phyloP scores from a whole-genome alignment of 352 stramenopile genomes.

The Phytophthora hybrid region DNA sequence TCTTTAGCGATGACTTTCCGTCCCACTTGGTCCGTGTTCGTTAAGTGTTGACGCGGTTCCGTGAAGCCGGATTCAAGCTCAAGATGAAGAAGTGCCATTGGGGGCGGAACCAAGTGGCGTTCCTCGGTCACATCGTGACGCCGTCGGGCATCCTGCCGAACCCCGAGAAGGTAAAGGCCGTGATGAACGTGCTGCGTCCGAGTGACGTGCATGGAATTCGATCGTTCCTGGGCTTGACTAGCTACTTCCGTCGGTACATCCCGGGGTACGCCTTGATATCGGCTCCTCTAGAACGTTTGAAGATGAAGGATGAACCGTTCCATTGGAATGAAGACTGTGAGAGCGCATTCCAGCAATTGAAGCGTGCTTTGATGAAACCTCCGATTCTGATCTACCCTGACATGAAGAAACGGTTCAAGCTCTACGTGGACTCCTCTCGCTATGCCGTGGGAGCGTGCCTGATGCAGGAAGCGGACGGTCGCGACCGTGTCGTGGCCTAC shows the following conservation, averaged over 20 bases:
- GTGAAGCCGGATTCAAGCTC: no score
- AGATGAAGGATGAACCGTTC: not conserved
- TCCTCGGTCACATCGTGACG: no score
- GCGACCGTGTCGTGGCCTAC: not conserved
- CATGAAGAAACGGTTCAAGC: not conserved
- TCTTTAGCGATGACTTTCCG: no score
- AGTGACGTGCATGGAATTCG: no score
- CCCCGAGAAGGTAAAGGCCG: no score
- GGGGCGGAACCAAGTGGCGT: no score
- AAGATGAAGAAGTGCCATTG: no score
- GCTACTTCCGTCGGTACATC: slow-evolving; percentile 7
- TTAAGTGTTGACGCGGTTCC: no score
- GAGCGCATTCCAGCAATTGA: not conserved
- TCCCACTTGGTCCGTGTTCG: no score
- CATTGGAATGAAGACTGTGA: slow-evolving; percentile 5
- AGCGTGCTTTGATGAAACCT: slow-evolving; percentile 2
- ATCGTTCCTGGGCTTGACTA: not conserved
- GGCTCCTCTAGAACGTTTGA: not conserved
- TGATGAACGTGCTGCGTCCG: no score
- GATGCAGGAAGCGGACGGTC: slow-evolving; percentile 1
- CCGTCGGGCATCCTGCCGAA: no score
- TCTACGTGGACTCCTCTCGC: slow-evolving; percentile 5
- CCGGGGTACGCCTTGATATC: slow-evolving; percentile 6
- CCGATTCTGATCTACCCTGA: slow-evolving; percentile 12
- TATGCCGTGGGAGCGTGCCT: slow-evolving; percentile 8